Percentiles rank a stretch among this genome's conserved stretches.
phyloP scores from a whole-genome alignment of 2,329 filamentous ascomycete species.

The Chalaropsis ovoidea region DNA sequence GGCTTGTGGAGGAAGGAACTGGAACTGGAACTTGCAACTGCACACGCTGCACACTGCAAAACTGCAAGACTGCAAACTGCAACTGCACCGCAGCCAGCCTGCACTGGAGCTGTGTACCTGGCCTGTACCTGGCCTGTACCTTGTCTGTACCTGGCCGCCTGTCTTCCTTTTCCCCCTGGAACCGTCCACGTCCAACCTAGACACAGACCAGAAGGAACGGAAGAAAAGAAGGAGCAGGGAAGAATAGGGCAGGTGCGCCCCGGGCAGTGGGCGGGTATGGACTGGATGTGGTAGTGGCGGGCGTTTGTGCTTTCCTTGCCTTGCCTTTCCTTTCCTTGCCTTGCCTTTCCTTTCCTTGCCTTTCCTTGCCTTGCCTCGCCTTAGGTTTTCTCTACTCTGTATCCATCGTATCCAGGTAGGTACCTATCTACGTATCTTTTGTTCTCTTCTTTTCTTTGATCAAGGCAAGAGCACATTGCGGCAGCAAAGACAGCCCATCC shows the following conservation, averaged over 20 bases:
- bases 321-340: neutral
- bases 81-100: too few species aligned
- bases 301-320: slow-evolving; percentile 5
- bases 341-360: too few species aligned
- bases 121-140: slow-evolving; percentile 4
- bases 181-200: neutral
- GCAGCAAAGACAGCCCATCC: too few species aligned
- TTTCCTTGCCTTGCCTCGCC: neutral
- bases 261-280: neutral
- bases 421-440: too few species aligned
- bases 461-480: too few species aligned
- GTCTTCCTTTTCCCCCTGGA: neutral
- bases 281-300: neutral
- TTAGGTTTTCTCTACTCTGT: neutral
- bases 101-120: slow-evolving; percentile 6
- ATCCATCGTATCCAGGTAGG: too few species aligned
- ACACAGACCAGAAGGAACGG: slow-evolving; percentile 10
- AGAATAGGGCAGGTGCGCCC: slow-evolving; percentile 2
- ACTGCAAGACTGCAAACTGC: neutral
- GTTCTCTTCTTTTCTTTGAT: too few species aligned
- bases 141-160: slow-evolving; percentile 11
- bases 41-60: neutral
- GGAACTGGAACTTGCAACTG: neutral
- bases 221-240: slow-evolving; percentile 8
- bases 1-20: neutral